Percentiles rank a stretch among this genome's conserved stretches.
Conservation (phyloP, 2,329 filamentous ascomycete species). For the Apiospora aurea region DNA sequence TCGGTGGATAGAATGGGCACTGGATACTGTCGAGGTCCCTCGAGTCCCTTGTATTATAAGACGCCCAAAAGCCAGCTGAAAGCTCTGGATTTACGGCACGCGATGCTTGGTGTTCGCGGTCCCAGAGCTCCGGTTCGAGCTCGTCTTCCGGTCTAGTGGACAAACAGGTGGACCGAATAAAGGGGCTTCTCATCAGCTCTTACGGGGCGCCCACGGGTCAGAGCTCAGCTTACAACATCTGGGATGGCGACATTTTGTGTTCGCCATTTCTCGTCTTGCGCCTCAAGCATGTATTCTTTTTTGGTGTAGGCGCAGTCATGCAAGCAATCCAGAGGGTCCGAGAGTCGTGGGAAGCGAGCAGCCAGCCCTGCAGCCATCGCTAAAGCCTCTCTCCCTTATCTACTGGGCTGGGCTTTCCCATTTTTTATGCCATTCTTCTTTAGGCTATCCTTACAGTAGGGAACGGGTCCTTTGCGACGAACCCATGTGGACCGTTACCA, state of each 20-base stretch:
- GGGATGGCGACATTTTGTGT: slow-evolving; percentile 6
- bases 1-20: not conserved
- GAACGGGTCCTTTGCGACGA: too few relatives aligned
- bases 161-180: not conserved
- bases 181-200: not conserved
- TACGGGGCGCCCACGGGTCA: slow-evolving; percentile 1
- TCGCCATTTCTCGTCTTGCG: not conserved
- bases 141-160: not conserved
- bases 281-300: not conserved
- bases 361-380: not conserved
- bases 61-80: not conserved
- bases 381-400: not conserved
- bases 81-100: not conserved
- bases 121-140: slow-evolving; percentile 15
- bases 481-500: not conserved
- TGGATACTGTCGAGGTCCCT: not conserved
- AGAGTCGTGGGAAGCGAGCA: not conserved
- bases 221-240: not conserved
- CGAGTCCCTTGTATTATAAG: not conserved
- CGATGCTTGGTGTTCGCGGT: not conserved
- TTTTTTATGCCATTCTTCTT: not conserved
- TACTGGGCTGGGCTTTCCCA: not conserved
- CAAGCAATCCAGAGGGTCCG: not conserved
- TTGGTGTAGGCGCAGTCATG: not conserved
- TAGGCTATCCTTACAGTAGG: not conserved